phyloP scores from a whole-genome alignment of 2,329 filamentous ascomycete genomes.

The Aureobasidium sp. region DNA sequence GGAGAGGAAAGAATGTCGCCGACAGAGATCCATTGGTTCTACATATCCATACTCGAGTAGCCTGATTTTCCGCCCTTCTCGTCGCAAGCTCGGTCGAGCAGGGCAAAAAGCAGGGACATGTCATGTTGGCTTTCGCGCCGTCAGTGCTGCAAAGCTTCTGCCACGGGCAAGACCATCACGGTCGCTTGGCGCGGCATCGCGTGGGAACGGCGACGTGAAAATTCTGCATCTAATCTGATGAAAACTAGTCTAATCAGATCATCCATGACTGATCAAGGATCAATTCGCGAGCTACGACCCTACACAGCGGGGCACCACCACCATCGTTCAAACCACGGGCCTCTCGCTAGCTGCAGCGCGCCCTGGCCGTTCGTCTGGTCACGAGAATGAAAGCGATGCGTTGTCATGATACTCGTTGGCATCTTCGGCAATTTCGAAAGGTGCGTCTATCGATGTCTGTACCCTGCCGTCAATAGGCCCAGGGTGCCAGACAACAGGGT shows the following conservation, averaged over 20 bases:
- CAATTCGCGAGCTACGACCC: neutral
- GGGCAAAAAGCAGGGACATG: neutral
- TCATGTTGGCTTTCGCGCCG: neutral
- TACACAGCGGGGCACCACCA: neutral
- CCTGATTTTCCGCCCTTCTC: neutral
- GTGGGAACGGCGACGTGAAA: constrained; percentile 4
- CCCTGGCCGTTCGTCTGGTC: neutral
- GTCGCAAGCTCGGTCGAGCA: constrained; percentile 6
- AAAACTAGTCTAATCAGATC: constrained; percentile 14
- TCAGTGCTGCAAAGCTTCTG: constrained; percentile 8
- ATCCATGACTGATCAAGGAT: constrained; percentile 5
- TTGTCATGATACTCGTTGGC: neutral
- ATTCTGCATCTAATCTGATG: constrained; percentile 12
- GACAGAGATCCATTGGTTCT: neutral
- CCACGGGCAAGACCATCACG: neutral
- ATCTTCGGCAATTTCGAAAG: neutral
- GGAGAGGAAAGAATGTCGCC: neutral
- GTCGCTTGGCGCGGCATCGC: neutral
- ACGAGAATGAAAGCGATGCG: neutral
- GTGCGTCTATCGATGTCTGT: neutral
- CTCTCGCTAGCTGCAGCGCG: neutral
- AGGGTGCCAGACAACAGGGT: neutral
- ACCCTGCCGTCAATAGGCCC: neutral
- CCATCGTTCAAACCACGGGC: neutral
- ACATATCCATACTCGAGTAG: neutral